phyloP scores from a whole-genome alignment of 2,329 filamentous ascomycete species.

The Magnaporthales sp. region DNA sequence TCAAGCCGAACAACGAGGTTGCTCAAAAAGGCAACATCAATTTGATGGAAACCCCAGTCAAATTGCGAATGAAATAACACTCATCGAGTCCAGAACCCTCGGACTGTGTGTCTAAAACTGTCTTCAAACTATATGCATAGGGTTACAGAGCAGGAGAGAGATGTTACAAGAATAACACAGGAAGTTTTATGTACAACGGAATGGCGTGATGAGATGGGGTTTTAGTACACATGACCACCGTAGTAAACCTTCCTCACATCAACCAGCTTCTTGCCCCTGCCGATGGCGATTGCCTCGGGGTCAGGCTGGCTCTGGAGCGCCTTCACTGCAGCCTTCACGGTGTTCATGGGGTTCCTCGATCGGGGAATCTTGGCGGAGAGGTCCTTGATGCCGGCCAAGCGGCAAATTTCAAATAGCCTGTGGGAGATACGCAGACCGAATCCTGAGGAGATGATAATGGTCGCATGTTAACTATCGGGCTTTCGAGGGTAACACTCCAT shows the following conservation, averaged over 20 bases:
- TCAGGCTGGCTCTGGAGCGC: conserved; percentile 76
- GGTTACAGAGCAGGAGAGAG: background rate
- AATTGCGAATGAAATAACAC: background rate
- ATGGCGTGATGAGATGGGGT: background rate
- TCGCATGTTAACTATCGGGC: background rate
- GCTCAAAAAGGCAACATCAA: background rate
- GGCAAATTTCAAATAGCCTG: conserved; percentile 90
- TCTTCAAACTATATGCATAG: background rate
- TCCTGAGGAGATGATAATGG: conserved; percentile 41
- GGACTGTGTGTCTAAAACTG: background rate
- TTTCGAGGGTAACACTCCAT: background rate
- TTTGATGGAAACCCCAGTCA: background rate
- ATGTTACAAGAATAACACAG: conserved; percentile 1
- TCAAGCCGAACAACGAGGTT: background rate
- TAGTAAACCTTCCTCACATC: conserved; percentile 98
- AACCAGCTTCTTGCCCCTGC: conserved; percentile 87
- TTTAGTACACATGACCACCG: conserved; percentile 60
- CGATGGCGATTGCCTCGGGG: conserved; percentile 83
- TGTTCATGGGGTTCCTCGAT: conserved; percentile 94
- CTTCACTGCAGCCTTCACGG: conserved; percentile 82
- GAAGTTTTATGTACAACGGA: background rate
- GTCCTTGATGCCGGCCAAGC: conserved; percentile 78
- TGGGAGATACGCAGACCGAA: conserved; percentile 90
- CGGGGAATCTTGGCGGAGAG: conserved; percentile 75
- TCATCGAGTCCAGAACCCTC: background rate